Evolutionary conservation across 116 monocot genomes (phyloP), one percentile per base, ranked within the genome.

Genomic region (Phalaenopsis hybrid): DNA sequence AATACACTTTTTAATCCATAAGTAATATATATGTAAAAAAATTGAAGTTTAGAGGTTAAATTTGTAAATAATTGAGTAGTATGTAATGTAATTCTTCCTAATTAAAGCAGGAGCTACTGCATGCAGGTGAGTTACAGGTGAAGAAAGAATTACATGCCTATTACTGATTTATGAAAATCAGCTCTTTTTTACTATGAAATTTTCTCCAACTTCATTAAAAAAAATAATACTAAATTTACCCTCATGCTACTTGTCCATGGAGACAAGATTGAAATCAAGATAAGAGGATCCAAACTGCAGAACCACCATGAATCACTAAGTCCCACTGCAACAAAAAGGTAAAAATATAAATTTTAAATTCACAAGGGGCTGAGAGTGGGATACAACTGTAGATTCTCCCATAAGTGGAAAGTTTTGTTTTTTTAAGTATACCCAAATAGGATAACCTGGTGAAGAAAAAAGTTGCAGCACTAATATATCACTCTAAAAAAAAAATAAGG

Each of bases 291-390:
- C 81, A 44, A 45, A 75, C 44, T 76, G 76, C 52, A 77, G 49
- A 25, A 28, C 57, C 25, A 46, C 72, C 78, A 78, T n/a, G n/a
- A n/a, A n/a, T n/a, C n/a, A n/a, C n/a, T n/a, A n/a, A 83, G 58
- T 79, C 82, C 77, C 65, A 78, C 5, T 72, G 37, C 72, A 34
- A 34, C 34, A 34, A 3, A 34, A 37, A 0, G 15, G 13, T 1
- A 72, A 72, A 31, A 72, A 37, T 7, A n/a, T n/a, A n/a, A n/a
- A n/a, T n/a, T n/a, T n/a, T n/a, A n/a, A n/a, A n/a, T n/a, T n/a
- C n/a, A n/a, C n/a, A n/a, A n/a, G n/a, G 34, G 72, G 37, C 20
- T 21, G 1, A 72, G 72, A 72, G 28, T 72, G 72, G 15, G 11
- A 28, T 72, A 37, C 33, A 72, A 72, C 2, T 72, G 34, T 37